Base-by-base conservation (phyloP, 306 rosid genomes). In the Mimosa bimucronata region DNA sequence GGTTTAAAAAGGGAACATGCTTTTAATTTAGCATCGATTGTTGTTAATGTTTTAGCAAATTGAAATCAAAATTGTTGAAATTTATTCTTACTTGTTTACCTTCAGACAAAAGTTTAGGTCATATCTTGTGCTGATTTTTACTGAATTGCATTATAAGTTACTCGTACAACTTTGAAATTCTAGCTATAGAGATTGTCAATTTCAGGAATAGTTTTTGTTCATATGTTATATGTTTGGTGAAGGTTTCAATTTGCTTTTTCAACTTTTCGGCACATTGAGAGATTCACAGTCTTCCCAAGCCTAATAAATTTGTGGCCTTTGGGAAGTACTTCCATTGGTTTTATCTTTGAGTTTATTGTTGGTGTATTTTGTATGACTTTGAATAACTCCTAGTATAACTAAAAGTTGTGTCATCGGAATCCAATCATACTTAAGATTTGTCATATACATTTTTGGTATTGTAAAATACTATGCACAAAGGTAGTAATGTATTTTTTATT, bases 131-230 rank as follows among this genome's bases (percentile, higher is more conserved):
- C 61, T 23, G 31, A 37, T 67, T 58, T 67, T 66, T 77, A 46
- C 28, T 78, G 67, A 68, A 68, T 18, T 50, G 57, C 23, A 15
- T 18, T 58, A 11, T 68, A 34, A 53, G 21, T 73, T 64, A n/a
- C n/a, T n/a, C n/a, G n/a, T n/a, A 42, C 46, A n/a, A 16, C 19
- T 46, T 71, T 46, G 19, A 71, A 26, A 45, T 48, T 70, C 12
- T 44, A 44, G 58, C 30, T 70, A 7, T 2, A 13, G 57, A 44
- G 58, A 71, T 46, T 48, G 8, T 30, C 76, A 48, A 72, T 25
- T 72, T 30, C 44, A 28, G 7, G 45, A 67, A 67, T 71, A 57
- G 68, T 83, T 60, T 46, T 68, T 38, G 72, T 48, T 57, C 28
- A 18, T 18, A 4, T 48, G 3, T 15, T 50, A 6, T 52, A 73